Evolutionary conservation across 1,284 basidiomycete species (phyloP).

Genomic region (Ceratobasidium papillatum): DNA sequence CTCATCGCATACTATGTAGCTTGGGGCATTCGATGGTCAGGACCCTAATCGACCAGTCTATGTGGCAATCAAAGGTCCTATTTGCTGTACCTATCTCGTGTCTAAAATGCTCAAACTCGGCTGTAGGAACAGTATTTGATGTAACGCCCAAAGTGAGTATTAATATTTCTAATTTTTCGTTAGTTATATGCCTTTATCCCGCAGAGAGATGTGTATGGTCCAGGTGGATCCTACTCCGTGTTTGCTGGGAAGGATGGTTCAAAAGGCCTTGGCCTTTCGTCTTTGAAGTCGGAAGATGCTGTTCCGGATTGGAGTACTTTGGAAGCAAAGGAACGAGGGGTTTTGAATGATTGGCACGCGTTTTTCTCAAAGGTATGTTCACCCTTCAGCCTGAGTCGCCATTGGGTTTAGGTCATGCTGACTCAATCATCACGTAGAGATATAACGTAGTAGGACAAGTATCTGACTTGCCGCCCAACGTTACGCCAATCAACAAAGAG

Average conservation of each 20-base stretch:
- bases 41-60: conserved; percentile 75
- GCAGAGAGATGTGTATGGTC: conserved; percentile 41
- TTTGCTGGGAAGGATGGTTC: conserved; percentile 91
- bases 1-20: conserved; percentile 48
- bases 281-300: conserved; percentile 87
- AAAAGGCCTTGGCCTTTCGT: conserved; percentile 83
- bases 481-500: background rate
- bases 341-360: conserved; percentile 88
- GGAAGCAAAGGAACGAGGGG: conserved; percentile 78
- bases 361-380: conserved; percentile 63
- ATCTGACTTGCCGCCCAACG: conserved; percentile 51
- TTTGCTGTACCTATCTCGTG: background rate
- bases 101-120: background rate
- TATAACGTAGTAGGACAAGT: conserved; percentile 85
- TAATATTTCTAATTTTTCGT: background rate
- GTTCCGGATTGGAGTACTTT: conserved; percentile 86
- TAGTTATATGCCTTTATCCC: background rate
- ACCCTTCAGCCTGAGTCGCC: background rate
- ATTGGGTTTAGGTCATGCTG: background rate
- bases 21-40: conserved; percentile 66
- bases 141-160: conserved; percentile 47
- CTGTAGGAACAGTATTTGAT: conserved; percentile 50
- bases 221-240: conserved; percentile 54
- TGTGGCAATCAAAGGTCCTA: conserved; percentile 84
- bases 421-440: conserved; percentile 56